Evolutionary conservation across 257 asterid species (phyloP).

Genomic region (Penstemon barbatus): DNA sequence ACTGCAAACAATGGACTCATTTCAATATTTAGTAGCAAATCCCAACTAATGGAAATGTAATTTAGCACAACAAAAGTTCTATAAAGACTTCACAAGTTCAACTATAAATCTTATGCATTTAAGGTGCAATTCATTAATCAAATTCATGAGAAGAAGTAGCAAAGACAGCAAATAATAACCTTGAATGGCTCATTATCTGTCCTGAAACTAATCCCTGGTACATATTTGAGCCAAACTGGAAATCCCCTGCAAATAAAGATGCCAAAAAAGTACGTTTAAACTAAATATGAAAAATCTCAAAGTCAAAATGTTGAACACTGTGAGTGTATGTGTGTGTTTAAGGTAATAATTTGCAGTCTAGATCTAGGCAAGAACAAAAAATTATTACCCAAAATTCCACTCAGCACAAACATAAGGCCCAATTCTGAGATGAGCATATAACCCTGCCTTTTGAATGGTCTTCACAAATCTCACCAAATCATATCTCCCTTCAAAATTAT

Average conservation of each 20-base stretch:
- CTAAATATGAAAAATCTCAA: neutral
- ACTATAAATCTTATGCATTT: neutral
- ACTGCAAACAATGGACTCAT: constrained; percentile 46
- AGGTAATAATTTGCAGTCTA: constrained; percentile 6
- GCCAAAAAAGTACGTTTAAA: neutral
- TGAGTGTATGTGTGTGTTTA: neutral
- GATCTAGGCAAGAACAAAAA: constrained; percentile 30
- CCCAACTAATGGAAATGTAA: neutral
- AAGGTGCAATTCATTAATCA: constrained; percentile 1
- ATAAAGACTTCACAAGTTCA: constrained; percentile 1
- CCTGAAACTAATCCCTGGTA: constrained; percentile 89
- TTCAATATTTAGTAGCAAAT: constrained; percentile 5
- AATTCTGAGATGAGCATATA: constrained; percentile 74
- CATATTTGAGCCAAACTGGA: constrained; percentile 90
- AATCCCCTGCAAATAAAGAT: constrained; percentile 57
- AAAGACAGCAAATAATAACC: constrained; percentile 40
- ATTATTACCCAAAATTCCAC: constrained; percentile 84
- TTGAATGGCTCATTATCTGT: constrained; percentile 88
- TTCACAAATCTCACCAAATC: constrained; percentile 81
- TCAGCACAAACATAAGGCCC: constrained; percentile 96
- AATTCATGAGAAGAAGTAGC: constrained; percentile 2
- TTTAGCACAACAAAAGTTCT: neutral
- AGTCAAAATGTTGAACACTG: too few species aligned
- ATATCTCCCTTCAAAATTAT: constrained; percentile 79
- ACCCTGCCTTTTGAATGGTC: constrained; percentile 76